Evolutionary conservation across 1,284 basidiomycete species (phyloP), one percentile per base, ranked within the genome.

Genomic region (Athelia sp.): DNA sequence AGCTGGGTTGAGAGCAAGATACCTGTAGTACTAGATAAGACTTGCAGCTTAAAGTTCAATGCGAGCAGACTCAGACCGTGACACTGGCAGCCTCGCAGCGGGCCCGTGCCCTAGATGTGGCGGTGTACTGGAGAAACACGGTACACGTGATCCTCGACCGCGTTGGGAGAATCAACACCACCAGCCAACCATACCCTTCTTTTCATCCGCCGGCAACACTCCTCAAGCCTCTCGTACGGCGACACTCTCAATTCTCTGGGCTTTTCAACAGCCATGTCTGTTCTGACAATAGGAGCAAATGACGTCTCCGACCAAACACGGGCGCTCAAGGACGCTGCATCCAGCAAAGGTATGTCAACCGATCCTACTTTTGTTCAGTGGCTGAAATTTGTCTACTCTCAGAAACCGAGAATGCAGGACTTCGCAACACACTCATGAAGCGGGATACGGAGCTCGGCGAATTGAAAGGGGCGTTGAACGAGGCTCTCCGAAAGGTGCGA

Each of bases 221-320:
- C 43, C 10, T 44, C 24, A 23, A 26, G 21, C 22, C 24, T 50
- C 35, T 31, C 21, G 17, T 13, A 22, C 49, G 31, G 50, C 38
- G 17, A 15, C 36, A 22, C 40, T 21, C 17, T 43, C 46, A 26
- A 13, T 29, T 13, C 13, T 13, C 13, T 13, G 13, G 26, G 26
- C 26, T 13, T 29, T 17, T 34, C 45, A 22, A 34, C 55, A 45
- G 56, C 58, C 55, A 81, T 84, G 82, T 79, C 84, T 49, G 67
- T 74, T 54, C 76, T 67, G 70, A 76, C 75, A 56, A 65, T 85
- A 31, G 84, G 81, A 13, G 72, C 72, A 48, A 70, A 81, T 56
- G 80, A 83, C 55, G 70, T 84, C 46, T 76, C 82, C 1, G 78
- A 82, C 53, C 79, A 84, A 62, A 71, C 77, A 3, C 73, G 75